A percentile compares a stretch with the other conserved stretches of the same genome.
phyloP scores from a whole-genome alignment of 176 grass and related monocot species.

The Oropetium thomaeum region DNA sequence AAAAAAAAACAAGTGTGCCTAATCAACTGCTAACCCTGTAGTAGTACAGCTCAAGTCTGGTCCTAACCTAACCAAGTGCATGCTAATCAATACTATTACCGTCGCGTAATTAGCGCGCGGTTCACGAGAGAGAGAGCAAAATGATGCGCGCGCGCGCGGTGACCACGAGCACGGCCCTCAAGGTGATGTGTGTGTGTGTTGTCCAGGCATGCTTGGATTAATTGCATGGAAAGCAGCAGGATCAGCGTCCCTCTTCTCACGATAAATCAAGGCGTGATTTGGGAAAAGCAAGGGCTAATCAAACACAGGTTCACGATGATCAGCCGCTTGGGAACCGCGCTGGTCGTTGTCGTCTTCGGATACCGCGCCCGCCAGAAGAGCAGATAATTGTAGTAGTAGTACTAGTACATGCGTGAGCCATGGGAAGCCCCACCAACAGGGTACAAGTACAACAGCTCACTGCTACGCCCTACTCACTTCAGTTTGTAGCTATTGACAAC shows the following conservation, averaged over 20 bases:
- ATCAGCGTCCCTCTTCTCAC: too few relatives aligned
- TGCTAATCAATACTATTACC: too few relatives aligned
- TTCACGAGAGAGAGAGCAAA: too few relatives aligned
- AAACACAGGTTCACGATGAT: background rate
- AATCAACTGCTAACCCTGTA: too few relatives aligned
- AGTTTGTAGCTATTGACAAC: too few relatives aligned
- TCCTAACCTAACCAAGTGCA: background rate
- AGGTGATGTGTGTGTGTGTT: background rate
- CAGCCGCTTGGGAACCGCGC: background rate
- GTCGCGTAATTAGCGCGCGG: background rate
- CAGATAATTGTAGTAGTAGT: too few relatives aligned
- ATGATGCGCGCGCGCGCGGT: background rate
- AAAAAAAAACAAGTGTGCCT: background rate
- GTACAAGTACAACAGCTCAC: background rate
- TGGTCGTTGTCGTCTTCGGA: background rate
- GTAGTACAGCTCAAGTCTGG: background rate
- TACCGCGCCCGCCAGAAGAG: background rate
- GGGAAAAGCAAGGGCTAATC: slow-evolving; percentile 14
- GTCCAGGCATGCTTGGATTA: background rate
- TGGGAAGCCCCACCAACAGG: background rate
- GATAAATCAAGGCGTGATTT: background rate
- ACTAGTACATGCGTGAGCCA: background rate
- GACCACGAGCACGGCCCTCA: background rate
- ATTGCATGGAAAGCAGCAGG: background rate
- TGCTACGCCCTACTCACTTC: too few relatives aligned